These are phyloP conservation scores for Ilyonectria sp. DNA, from an alignment of 2,329 filamentous ascomycete species.

Conservation along the genomic window DNA sequence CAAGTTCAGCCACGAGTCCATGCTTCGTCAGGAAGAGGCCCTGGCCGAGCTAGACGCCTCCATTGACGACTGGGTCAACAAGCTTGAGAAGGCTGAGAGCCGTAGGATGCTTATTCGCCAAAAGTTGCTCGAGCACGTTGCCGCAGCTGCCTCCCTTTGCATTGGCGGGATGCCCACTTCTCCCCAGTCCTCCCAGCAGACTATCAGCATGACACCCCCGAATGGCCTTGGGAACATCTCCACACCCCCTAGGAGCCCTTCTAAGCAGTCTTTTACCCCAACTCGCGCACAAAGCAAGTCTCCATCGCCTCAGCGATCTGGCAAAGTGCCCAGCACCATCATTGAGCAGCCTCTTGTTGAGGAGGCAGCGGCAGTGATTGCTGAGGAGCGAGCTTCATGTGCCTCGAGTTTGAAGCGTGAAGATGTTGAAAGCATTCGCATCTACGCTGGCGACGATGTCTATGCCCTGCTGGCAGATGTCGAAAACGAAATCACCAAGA, in stretches of 20 bases:
- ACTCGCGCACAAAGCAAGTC: constrained; percentile 56
- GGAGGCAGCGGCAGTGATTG: constrained; percentile 52
- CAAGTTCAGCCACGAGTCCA: constrained; percentile 80
- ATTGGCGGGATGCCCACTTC: constrained; percentile 45
- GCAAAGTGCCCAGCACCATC: constrained; percentile 70
- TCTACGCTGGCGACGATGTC: constrained; percentile 78
- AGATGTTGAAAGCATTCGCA: constrained; percentile 75
- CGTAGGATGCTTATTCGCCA: constrained; percentile 81
- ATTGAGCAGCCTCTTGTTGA: constrained; percentile 66
- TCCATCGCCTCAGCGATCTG: constrained; percentile 66
- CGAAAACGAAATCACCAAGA: constrained; percentile 62
- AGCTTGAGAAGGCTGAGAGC: constrained; percentile 87
- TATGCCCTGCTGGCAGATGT: constrained; percentile 78
- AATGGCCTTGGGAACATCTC: constrained; percentile 61
- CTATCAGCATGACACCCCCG: constrained; percentile 56
- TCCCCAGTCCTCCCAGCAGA: constrained; percentile 60
- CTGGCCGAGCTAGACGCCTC: constrained; percentile 82
- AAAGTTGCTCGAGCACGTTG: constrained; percentile 86
- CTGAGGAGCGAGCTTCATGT: constrained; percentile 46
- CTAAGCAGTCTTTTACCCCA: constrained; percentile 57
- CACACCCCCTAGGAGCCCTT: constrained; percentile 73
- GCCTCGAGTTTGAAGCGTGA: constrained; percentile 51
- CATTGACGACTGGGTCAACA: constrained; percentile 85
- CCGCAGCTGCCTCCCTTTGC: constrained; percentile 75
- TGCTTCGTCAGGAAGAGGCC: constrained; percentile 86